Conservation (phyloP, 2,329 filamentous ascomycete genomes). For the Fusarium sp. region DNA sequence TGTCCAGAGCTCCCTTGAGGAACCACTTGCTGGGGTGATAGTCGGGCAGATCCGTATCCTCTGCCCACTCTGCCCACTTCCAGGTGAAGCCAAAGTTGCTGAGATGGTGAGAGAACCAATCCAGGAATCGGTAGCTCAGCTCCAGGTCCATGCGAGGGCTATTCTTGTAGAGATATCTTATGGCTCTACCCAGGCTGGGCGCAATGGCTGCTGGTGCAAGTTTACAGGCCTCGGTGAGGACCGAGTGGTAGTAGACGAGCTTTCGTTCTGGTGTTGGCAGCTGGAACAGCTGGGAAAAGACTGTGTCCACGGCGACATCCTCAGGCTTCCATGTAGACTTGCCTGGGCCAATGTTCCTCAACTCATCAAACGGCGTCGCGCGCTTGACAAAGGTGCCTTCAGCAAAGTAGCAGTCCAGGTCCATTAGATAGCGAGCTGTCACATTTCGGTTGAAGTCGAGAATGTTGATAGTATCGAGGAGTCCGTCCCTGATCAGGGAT, state of each 20-base stretch:
- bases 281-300: slow-evolving; percentile 94
- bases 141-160: slow-evolving; percentile 88
- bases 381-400: slow-evolving; percentile 92
- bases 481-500: slow-evolving; percentile 84
- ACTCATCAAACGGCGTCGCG: slow-evolving; percentile 90
- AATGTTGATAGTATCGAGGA: slow-evolving; percentile 93
- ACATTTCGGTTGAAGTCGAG: slow-evolving; percentile 92
- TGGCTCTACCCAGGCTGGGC: slow-evolving; percentile 91
- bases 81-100: slow-evolving; percentile 99
- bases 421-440: slow-evolving; percentile 89
- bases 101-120: slow-evolving; percentile 98
- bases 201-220: slow-evolving; percentile 96
- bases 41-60: slow-evolving; percentile 81
- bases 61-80: slow-evolving; percentile 99
- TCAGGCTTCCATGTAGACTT: slow-evolving; percentile 95
- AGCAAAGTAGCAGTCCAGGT: slow-evolving; percentile 94
- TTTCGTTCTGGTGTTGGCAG: slow-evolving; percentile 91
- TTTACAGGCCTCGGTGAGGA: slow-evolving; percentile 96
- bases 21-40: slow-evolving; percentile 93
- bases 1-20: slow-evolving; percentile 89
- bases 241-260: slow-evolving; percentile 94
- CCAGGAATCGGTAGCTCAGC: slow-evolving; percentile 86
- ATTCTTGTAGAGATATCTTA: slow-evolving; percentile 89
- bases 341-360: slow-evolving; percentile 75
- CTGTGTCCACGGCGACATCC: slow-evolving; percentile 95